These are phyloP conservation scores for Salix brachista DNA, from an alignment of 345 rosid genomes.

Conservation along the genomic window DNA sequence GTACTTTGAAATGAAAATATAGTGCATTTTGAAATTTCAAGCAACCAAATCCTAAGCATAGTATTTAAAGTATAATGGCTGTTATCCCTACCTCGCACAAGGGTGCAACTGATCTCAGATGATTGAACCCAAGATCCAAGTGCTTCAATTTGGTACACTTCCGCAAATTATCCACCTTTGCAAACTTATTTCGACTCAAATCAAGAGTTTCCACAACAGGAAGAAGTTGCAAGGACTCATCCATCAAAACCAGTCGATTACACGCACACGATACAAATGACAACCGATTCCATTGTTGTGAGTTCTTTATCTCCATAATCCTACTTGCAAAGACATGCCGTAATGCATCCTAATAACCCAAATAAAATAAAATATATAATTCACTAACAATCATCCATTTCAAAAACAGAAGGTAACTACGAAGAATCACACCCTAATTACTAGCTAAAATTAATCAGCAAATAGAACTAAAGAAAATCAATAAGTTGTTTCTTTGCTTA, in stretches of 20 bases:
- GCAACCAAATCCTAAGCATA: neutral
- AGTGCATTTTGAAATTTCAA: neutral
- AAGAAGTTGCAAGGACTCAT: slow-evolving; percentile 94
- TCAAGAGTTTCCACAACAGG: slow-evolving; percentile 94
- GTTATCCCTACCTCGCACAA: slow-evolving; percentile 62
- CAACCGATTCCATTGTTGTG: slow-evolving; percentile 83
- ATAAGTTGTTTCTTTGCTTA: neutral
- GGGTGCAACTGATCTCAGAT: slow-evolving; percentile 58
- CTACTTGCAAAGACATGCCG: slow-evolving; percentile 94
- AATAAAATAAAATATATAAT: neutral
- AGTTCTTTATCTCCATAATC: slow-evolving; percentile 79
- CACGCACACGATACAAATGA: slow-evolving; percentile 82
- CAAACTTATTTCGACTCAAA: slow-evolving; percentile 89
- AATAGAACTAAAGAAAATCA: neutral
- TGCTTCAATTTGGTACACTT: slow-evolving; percentile 77
- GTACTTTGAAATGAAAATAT: neutral
- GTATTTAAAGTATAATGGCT: neutral
- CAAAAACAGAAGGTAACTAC: neutral
- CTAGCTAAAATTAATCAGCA: neutral
- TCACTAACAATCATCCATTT: neutral
- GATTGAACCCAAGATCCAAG: slow-evolving; percentile 94
- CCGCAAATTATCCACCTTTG: slow-evolving; percentile 83
- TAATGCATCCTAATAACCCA: slow-evolving; percentile 66
- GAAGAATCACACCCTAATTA: neutral
- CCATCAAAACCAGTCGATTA: slow-evolving; percentile 86